Evolutionary conservation across 2,329 filamentous ascomycete genomes (phyloP).

Genomic region (Hypoxylon sp.): DNA sequence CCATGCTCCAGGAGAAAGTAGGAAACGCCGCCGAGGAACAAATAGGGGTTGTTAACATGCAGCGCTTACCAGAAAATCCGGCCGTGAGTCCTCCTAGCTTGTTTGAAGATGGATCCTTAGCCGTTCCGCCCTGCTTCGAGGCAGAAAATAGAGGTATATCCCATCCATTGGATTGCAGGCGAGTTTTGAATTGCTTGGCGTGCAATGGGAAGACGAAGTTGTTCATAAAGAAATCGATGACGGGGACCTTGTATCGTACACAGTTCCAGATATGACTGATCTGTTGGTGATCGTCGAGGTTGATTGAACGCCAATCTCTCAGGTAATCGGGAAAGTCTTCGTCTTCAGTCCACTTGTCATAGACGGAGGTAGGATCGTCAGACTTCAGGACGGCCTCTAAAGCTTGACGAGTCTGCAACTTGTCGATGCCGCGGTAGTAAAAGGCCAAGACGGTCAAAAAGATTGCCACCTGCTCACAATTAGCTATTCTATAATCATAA

Average conservation of each 20-base stretch:
- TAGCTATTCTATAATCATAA: constrained; percentile 1
- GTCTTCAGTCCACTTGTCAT: constrained; percentile 58
- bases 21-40: background rate
- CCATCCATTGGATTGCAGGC: constrained; percentile 72
- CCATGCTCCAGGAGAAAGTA: background rate
- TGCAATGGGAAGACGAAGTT: constrained; percentile 71
- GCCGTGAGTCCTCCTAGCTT: constrained; percentile 57
- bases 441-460: constrained; percentile 71
- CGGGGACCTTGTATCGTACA: constrained; percentile 57
- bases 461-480: constrained; percentile 61
- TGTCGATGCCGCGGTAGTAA: constrained; percentile 67
- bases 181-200: constrained; percentile 69
- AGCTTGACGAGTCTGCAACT: constrained; percentile 56
- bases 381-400: constrained; percentile 61
- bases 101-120: constrained; percentile 3
- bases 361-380: constrained; percentile 64
- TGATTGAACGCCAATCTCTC: constrained; percentile 63
- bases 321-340: constrained; percentile 55
- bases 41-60: background rate
- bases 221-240: constrained; percentile 68
- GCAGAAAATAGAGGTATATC: constrained; percentile 62
- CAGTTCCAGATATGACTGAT: constrained; percentile 58
- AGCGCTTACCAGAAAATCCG: constrained; percentile 66
- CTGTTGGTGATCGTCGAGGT: constrained; percentile 63
- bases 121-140: constrained; percentile 18